These are phyloP conservation scores for Fusarium musae DNA, from an alignment of 2,329 filamentous ascomycete species.

Conservation along the genomic window DNA sequence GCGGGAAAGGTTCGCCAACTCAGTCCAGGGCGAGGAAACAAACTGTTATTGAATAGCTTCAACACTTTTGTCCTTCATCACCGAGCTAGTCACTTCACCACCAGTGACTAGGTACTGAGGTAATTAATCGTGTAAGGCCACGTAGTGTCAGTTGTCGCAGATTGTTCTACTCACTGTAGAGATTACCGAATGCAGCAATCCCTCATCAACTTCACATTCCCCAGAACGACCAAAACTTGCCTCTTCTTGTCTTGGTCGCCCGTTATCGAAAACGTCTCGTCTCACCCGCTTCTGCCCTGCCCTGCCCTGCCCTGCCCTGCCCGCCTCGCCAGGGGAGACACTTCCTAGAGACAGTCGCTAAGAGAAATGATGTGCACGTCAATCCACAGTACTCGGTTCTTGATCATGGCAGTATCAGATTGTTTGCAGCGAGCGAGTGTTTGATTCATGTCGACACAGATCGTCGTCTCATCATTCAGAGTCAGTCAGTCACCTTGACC, in stretches of 20 bases:
- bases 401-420: neutral
- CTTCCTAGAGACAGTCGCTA: conserved; percentile 30
- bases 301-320: neutral
- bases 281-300: conserved; percentile 11
- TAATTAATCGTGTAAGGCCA: neutral
- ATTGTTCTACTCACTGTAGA: conserved; percentile 14
- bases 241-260: conserved; percentile 13
- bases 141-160: conserved; percentile 25
- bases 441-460: conserved; percentile 18
- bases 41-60: neutral
- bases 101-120: neutral
- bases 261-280: conserved; percentile 34
- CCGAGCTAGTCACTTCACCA: neutral
- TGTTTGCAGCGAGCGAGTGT: conserved; percentile 16
- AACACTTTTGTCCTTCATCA: too few relatives aligned
- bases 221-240: neutral
- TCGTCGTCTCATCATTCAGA: conserved; percentile 23
- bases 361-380: conserved; percentile 29
- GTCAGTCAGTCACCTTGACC: conserved; percentile 17
- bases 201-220: neutral
- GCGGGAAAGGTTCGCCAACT: neutral
- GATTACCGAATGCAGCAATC: conserved; percentile 28
- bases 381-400: neutral
- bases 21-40: neutral
- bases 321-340: conserved; percentile 11